These are phyloP conservation scores for Ceratobasidium sp. DNA, from an alignment of 1,284 basidiomycete genomes.

Conservation along the genomic window DNA sequence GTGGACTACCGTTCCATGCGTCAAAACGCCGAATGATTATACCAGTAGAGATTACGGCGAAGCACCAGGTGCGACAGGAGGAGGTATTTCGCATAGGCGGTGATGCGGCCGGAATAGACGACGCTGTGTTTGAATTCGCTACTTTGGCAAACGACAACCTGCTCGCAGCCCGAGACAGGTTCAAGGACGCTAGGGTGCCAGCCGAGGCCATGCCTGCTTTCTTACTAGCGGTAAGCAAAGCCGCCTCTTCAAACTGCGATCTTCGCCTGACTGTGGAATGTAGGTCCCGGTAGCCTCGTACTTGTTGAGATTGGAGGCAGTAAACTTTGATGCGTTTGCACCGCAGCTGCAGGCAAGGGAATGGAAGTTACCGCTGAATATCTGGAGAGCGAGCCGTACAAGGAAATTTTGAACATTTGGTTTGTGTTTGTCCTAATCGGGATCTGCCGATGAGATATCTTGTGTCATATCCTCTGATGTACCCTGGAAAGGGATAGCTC, in stretches of 20 bases:
- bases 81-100: slow-evolving; percentile 79
- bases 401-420: slow-evolving; percentile 14
- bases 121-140: slow-evolving; percentile 87
- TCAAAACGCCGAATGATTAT: slow-evolving; percentile 77
- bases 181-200: slow-evolving; percentile 61
- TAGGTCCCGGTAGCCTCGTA: slow-evolving; percentile 79
- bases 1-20: slow-evolving; percentile 77
- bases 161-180: slow-evolving; percentile 79
- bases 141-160: slow-evolving; percentile 91
- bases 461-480: slow-evolving; percentile 5
- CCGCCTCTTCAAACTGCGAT: slow-evolving; percentile 41
- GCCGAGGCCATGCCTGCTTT: slow-evolving; percentile 75
- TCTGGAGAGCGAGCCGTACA: slow-evolving; percentile 71
- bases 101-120: slow-evolving; percentile 58
- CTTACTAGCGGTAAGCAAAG: slow-evolving; percentile 69
- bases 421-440: slow-evolving; percentile 8
- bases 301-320: slow-evolving; percentile 74
- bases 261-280: slow-evolving; percentile 35
- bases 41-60: slow-evolving; percentile 82
- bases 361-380: slow-evolving; percentile 85
- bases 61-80: slow-evolving; percentile 83
- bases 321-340: slow-evolving; percentile 84
- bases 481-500: slow-evolving; percentile 2
- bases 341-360: slow-evolving; percentile 72
- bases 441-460: slow-evolving; percentile 2